Percentiles rank a stretch among this genome's conserved stretches.
Conservation (phyloP, 2,329 filamentous ascomycete genomes). For the Phyllosticta citrichinensis region DNA sequence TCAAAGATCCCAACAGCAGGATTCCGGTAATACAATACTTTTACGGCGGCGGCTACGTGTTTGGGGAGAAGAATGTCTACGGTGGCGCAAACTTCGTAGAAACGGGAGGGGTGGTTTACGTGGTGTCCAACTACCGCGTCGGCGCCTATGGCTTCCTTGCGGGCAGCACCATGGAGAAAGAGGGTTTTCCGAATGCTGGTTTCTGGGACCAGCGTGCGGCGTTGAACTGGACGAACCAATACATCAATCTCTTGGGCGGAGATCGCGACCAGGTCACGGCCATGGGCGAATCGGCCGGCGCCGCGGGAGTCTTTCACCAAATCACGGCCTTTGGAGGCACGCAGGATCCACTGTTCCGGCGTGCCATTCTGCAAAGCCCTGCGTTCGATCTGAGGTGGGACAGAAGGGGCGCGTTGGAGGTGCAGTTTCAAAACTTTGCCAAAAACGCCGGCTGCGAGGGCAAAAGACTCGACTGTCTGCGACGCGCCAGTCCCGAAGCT, state of each 20-base stretch:
- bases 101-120: slow-evolving; percentile 33
- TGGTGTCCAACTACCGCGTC: slow-evolving; percentile 39
- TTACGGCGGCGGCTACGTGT: slow-evolving; percentile 32
- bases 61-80: slow-evolving; percentile 35
- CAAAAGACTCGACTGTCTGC: slow-evolving; percentile 24
- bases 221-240: slow-evolving; percentile 40
- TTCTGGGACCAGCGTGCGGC: slow-evolving; percentile 31
- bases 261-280: slow-evolving; percentile 38
- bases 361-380: slow-evolving; percentile 24
- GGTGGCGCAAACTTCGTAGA: slow-evolving; percentile 29
- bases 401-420: slow-evolving; percentile 17
- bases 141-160: slow-evolving; percentile 38
- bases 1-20: slow-evolving; percentile 25
- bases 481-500: slow-evolving; percentile 14
- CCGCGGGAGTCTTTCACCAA: slow-evolving; percentile 42
- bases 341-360: slow-evolving; percentile 35
- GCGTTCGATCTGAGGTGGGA: slow-evolving; percentile 19
- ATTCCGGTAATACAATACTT: slow-evolving; percentile 40
- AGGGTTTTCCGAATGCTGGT: slow-evolving; percentile 36
- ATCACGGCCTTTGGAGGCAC: slow-evolving; percentile 36
- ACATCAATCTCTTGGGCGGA: slow-evolving; percentile 39
- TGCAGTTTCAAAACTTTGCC: slow-evolving; percentile 18
- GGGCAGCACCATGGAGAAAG: slow-evolving; percentile 34
- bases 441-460: slow-evolving; percentile 22
- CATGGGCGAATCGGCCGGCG: slow-evolving; percentile 44